Conservation (phyloP, 2,329 filamentous ascomycete genomes). For the Falciphora oryzae region DNA sequence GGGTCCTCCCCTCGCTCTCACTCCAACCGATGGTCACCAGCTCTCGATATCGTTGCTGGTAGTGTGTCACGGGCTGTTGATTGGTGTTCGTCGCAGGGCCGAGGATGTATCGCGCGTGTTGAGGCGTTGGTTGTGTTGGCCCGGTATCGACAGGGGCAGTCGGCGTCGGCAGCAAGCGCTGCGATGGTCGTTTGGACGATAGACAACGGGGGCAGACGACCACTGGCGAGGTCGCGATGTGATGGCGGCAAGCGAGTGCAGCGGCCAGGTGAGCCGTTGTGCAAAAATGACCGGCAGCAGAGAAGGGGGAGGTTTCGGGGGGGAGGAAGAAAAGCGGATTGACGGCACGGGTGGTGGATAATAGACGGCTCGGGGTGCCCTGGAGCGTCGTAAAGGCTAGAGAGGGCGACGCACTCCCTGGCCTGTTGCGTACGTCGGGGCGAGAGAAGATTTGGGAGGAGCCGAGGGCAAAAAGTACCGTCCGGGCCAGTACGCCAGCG, state of each 20-base stretch:
- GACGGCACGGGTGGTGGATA: slow-evolving; percentile 1
- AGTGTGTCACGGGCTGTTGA: not conserved
- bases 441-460: not conserved
- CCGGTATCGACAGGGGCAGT: not conserved
- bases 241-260: not conserved
- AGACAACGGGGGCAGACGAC: not conserved
- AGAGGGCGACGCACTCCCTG: not conserved
- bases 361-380: not conserved
- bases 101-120: not conserved
- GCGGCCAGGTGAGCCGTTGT: not conserved
- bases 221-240: not conserved
- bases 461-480: not conserved
- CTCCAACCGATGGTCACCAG: too few relatives aligned
- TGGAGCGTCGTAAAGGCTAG: slow-evolving; percentile 2
- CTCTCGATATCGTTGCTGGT: not conserved
- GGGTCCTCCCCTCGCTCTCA: not conserved
- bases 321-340: not conserved
- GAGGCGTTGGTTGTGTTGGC: not conserved
- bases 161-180: not conserved
- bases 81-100: not conserved
- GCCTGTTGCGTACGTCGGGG: slow-evolving; percentile 1
- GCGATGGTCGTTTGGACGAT: too few relatives aligned
- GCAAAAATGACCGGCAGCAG: not conserved
- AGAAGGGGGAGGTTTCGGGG: not conserved
- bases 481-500: not conserved